phyloP scores from a whole-genome alignment of 495 filamentous ascomycete species.

The Aspergillus nidulans region DNA sequence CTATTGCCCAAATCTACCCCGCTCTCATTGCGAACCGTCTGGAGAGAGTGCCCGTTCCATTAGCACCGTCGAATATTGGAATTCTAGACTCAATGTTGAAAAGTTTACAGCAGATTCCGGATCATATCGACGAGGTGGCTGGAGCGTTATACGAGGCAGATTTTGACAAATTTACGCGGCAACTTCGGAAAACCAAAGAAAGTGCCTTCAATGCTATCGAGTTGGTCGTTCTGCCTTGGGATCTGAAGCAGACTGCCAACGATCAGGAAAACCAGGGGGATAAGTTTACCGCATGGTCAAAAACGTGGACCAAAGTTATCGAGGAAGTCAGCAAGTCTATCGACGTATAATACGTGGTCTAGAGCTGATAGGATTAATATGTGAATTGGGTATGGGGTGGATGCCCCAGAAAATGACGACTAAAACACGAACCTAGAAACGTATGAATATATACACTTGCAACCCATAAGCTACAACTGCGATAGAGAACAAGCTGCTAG shows the following conservation, averaged over 20 bases:
- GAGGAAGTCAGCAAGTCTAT: constrained; percentile 37
- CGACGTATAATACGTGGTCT: not conserved
- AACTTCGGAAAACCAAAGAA: constrained; percentile 24
- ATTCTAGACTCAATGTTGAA: constrained; percentile 30
- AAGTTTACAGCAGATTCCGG: constrained; percentile 36
- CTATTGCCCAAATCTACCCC: constrained; percentile 39
- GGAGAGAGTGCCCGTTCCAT: constrained; percentile 23
- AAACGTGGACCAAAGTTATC: constrained; percentile 46
- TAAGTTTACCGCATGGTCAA: constrained; percentile 46
- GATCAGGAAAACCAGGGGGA: constrained; percentile 28
- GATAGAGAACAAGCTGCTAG: not conserved
- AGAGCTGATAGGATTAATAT: too few relatives aligned
- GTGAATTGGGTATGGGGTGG: not conserved
- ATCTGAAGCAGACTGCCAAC: not conserved
- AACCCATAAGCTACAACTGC: not conserved
- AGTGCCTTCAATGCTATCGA: constrained; percentile 30
- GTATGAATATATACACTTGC: constrained; percentile 7
- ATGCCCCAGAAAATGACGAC: not conserved
- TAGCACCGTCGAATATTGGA: constrained; percentile 5
- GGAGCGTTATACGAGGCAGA: constrained; percentile 46
- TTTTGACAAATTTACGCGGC: constrained; percentile 21
- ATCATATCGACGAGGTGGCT: constrained; percentile 45
- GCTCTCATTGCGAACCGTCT: constrained; percentile 35
- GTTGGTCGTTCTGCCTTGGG: constrained; percentile 26
- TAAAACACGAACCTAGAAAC: constrained; percentile 6